Evolutionary conservation across 2,329 filamentous ascomycete genomes (phyloP).

Genomic region (Aspergillus brasiliensis): DNA sequence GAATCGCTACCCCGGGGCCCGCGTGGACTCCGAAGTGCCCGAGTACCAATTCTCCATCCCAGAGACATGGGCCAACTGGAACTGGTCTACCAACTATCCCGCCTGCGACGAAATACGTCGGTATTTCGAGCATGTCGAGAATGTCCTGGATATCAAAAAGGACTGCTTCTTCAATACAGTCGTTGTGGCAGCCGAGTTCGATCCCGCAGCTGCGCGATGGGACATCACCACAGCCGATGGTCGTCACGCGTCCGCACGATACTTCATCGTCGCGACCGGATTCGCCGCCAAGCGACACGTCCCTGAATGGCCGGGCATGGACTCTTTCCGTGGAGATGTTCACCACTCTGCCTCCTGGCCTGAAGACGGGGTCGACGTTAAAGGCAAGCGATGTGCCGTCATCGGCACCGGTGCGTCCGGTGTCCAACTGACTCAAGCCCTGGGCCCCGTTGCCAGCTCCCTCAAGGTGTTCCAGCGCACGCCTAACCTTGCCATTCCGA

Average conservation of each 20-base stretch:
- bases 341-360: slow-evolving; percentile 62
- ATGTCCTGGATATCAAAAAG: slow-evolving; percentile 47
- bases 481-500: slow-evolving; percentile 66
- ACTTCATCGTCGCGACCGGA: slow-evolving; percentile 51
- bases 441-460: slow-evolving; percentile 55
- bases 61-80: slow-evolving; percentile 50
- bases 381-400: slow-evolving; percentile 53
- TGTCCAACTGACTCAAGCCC: slow-evolving; percentile 61
- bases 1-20: slow-evolving; percentile 59
- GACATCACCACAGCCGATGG: slow-evolving; percentile 48
- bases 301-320: slow-evolving; percentile 41
- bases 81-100: slow-evolving; percentile 42
- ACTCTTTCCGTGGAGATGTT: slow-evolving; percentile 53
- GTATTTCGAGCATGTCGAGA: slow-evolving; percentile 53
- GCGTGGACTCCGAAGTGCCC: slow-evolving; percentile 57
- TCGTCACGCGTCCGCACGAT: slow-evolving; percentile 42
- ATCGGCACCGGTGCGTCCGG: slow-evolving; percentile 60
- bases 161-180: slow-evolving; percentile 49
- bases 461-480: slow-evolving; percentile 67
- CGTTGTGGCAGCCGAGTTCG: slow-evolving; percentile 47
- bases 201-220: slow-evolving; percentile 45
- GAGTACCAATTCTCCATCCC: slow-evolving; percentile 58
- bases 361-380: slow-evolving; percentile 48
- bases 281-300: slow-evolving; percentile 50
- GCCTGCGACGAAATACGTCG: slow-evolving; percentile 40